Conservation (phyloP, 306 rosid genomes). For the Mimosa pudica region DNA sequence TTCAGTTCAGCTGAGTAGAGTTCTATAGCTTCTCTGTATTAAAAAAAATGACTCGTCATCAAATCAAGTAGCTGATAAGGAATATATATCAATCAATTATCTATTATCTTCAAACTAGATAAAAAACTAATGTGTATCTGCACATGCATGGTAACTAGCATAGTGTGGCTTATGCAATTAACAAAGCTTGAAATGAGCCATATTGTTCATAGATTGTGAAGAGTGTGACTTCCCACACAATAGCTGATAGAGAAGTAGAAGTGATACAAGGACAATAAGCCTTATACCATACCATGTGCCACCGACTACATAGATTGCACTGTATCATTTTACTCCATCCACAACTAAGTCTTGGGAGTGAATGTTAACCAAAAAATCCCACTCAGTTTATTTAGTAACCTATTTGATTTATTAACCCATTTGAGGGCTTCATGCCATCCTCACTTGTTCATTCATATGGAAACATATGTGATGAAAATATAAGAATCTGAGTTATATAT, state of each 20-base stretch:
- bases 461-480: neutral
- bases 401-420: too few relatives aligned
- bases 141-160: neutral
- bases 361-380: too few relatives aligned
- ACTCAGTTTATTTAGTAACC: too few relatives aligned
- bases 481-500: neutral
- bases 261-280: neutral
- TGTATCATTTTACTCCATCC: too few relatives aligned
- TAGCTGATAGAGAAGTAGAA: neutral
- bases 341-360: too few relatives aligned
- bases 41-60: neutral
- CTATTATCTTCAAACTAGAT: neutral
- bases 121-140: neutral
- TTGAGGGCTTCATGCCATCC: too few relatives aligned
- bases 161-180: neutral
- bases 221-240: neutral
- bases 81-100: neutral
- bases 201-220: neutral
- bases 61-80: neutral
- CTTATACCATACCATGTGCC: too few relatives aligned
- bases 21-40: slow-evolving; percentile 53
- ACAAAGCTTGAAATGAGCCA: neutral
- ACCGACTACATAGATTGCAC: too few relatives aligned
- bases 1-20: slow-evolving; percentile 26
- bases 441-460: too few relatives aligned